Base-by-base conservation (phyloP, 1,284 basidiomycete genomes). In the Ceratobasidium sp. region DNA sequence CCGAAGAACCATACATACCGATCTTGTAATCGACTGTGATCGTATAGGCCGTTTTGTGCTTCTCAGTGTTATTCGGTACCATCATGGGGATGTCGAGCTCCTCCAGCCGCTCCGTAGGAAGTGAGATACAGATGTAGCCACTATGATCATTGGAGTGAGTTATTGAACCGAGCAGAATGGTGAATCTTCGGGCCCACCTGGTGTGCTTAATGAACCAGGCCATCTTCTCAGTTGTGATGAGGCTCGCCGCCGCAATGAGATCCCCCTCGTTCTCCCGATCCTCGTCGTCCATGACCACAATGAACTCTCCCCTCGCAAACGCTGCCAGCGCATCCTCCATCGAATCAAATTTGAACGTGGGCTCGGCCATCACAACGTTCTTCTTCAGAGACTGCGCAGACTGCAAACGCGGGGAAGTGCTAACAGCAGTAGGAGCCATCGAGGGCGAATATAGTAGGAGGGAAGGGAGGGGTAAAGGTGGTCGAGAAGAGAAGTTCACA, bases 191-290 rank as follows among this genome's bases (percentile, higher is more conserved):
- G 15, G 83, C 89, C 75, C 77, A 96, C 96, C 95, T 97, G 0
- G 95, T 95, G 84, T 97, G 92, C 81, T 93, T 92, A 82, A 99
- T 96, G 88, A 99, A 94, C 95, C 96, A 99, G 0, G 98, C 98
- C 97, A 99, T 98, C 80, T 97, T 95, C 83, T 98, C 93, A 0
- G 95, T 95, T 24, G 96, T 96, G 78, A 94, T 90, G 75, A 90
- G 89, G 53, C 86, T 86, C 0, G 90, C 96, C 17, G 96, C 90
- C 80, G 95, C 91, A 81, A 98, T 94, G 76, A 98, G 84, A 83
- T 98, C 96, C 1, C 96, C 96, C 82, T 98, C 96, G 81, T 98
- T 98, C 85, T 98, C 96, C 77, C 97, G 86, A 78, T 87, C 87
- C 83, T 97, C 93, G 83, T 98, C 96, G 82, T 98, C 96, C 91